Base-by-base conservation (phyloP, 164 flowering plant species). In the Akebia trifoliata region DNA sequence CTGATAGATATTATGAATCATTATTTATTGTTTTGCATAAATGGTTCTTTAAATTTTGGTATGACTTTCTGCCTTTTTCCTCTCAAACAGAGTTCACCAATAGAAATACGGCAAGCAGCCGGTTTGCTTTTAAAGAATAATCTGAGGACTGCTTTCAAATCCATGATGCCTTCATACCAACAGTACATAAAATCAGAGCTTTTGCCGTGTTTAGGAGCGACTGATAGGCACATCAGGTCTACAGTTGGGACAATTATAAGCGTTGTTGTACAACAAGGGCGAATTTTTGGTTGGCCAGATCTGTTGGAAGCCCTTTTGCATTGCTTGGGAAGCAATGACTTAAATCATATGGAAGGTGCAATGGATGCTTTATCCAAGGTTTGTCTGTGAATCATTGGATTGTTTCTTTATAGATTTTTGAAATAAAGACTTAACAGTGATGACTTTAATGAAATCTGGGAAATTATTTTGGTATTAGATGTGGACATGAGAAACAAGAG, bases 291-390 rank as follows among this genome's bases (percentile, higher is more conserved):
- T 37, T 94, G 99, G 99, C 93, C 90, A 24, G 97, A 90, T 68
- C 69, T 94, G 66, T 78, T 94, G 74, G 87, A 83, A 64, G 89
- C 94, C 43, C 90, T 94, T 60, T 79, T 81, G 10, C 77, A 68
- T 42, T 88, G 87, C 67, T 78, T 94, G 76, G 99, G 90, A 58
- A 90, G 97, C 55, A 82, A 76, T 63, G 92, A 86, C 49, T 53
- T 76, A 20, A 90, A 81, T 79, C 96, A 82, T 57, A 87, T 85
- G 95, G 99, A 94, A 75, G 99, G 99, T 68, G 99, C 96, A 26
- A 88, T 94, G 99, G 99, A 90, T 82, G 96, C 99, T 66, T 76
- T 94, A 60, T 94, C 90, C 42, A 94, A 94, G 97, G 99, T 88
- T 69, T 34, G 57, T 46, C 58, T 14, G 10, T 26, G 7, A 3